phyloP scores from a whole-genome alignment of 2,329 filamentous ascomycete genomes.

The Huntiella abstrusa region DNA sequence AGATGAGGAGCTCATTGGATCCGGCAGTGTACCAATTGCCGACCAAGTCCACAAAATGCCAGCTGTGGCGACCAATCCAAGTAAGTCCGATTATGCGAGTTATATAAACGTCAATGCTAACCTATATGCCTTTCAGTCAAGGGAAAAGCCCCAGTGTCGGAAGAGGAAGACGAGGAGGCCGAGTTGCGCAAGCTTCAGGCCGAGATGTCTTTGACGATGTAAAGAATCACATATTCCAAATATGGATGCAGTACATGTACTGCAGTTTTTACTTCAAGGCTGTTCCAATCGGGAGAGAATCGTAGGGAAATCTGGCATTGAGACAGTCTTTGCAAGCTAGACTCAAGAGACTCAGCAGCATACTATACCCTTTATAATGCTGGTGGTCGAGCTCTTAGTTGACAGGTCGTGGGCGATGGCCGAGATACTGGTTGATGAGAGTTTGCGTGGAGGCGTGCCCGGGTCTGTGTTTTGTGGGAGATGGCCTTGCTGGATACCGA shows the following conservation, averaged over 20 bases:
- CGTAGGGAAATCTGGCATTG: too few relatives aligned
- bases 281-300: too few relatives aligned
- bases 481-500: background rate
- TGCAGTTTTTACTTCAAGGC: background rate
- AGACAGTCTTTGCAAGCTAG: too few relatives aligned
- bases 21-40: slow-evolving; percentile 63
- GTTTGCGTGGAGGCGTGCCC: too few relatives aligned
- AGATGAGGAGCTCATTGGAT: slow-evolving; percentile 85
- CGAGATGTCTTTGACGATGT: slow-evolving; percentile 75
- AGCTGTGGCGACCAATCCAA: slow-evolving; percentile 50
- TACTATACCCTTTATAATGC: too few relatives aligned
- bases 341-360: too few relatives aligned
- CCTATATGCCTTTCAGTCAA: slow-evolving; percentile 22
- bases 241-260: background rate
- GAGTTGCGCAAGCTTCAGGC: slow-evolving; percentile 85
- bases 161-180: slow-evolving; percentile 80
- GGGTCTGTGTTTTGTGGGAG: too few relatives aligned
- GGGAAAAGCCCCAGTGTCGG: slow-evolving; percentile 24
- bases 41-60: slow-evolving; percentile 66
- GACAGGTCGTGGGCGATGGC: too few relatives aligned
- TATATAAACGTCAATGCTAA: background rate
- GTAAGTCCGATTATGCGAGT: slow-evolving; percentile 32
- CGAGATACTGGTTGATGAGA: too few relatives aligned
- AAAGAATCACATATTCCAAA: slow-evolving; percentile 14
- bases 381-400: too few relatives aligned